These are phyloP conservation scores for Solanum hybrid DNA, from an alignment of 305 asterid genomes.

Conservation along the genomic window DNA sequence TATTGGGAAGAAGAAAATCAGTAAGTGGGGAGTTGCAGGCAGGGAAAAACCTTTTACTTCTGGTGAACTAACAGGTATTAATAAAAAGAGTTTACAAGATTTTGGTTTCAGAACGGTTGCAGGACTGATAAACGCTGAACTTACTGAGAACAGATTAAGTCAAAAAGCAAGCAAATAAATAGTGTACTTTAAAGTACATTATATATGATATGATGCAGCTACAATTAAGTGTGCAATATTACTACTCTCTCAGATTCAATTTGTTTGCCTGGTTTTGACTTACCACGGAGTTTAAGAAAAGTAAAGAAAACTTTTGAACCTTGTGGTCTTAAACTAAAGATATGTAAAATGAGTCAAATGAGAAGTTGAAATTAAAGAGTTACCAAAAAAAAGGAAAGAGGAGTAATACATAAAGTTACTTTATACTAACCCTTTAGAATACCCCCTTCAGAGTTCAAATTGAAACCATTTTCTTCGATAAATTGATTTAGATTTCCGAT, in stretches of 20 bases:
- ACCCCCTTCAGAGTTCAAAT: conserved; percentile 88
- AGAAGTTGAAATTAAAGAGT: background rate
- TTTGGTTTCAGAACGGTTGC: background rate
- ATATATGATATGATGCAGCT: background rate
- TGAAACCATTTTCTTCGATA: conserved; percentile 75
- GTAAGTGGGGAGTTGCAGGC: background rate
- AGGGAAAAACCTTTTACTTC: background rate
- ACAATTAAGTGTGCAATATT: background rate
- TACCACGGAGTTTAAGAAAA: background rate
- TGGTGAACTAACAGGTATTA: background rate
- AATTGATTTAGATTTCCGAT: conserved; percentile 55
- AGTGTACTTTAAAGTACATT: background rate
- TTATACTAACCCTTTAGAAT: conserved; percentile 61
- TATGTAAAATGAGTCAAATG: background rate
- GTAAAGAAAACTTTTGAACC: background rate
- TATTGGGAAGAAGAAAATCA: background rate
- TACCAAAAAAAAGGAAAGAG: background rate
- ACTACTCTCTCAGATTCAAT: background rate
- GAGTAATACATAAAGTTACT: background rate
- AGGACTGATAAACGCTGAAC: background rate
- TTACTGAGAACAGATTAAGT: background rate
- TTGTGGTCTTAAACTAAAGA: background rate
- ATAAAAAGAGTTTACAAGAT: background rate
- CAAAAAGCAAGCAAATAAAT: background rate
- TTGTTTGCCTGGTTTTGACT: background rate